Percentiles rank a stretch among this genome's conserved stretches.
Evolutionary conservation across 148 eudicot genomes (phyloP).

Genomic region (Diospyros kaki): DNA sequence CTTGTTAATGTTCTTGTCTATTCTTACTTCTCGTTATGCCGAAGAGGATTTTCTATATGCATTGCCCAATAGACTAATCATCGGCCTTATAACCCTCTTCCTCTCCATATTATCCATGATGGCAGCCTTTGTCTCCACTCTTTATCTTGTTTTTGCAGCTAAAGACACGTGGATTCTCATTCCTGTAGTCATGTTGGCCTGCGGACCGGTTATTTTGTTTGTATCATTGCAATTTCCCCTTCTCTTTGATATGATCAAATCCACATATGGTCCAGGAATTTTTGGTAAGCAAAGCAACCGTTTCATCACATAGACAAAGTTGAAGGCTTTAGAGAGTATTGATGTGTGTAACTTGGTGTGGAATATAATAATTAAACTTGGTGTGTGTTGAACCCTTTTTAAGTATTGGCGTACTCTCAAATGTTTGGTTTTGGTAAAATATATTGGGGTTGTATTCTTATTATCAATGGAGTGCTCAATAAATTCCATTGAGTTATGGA

Average conservation of each 20-base stretch:
- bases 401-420: too few relatives aligned
- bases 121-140: conserved; percentile 7
- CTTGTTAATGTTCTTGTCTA: conserved; percentile 21
- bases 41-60: conserved; percentile 22
- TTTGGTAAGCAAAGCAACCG: neutral
- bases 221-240: conserved; percentile 25
- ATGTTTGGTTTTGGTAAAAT: too few relatives aligned
- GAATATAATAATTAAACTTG: too few relatives aligned
- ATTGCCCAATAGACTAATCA: conserved; percentile 6
- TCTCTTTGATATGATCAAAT: conserved; percentile 11
- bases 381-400: too few relatives aligned
- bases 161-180: neutral
- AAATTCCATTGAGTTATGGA: too few relatives aligned
- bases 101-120: conserved; percentile 14
- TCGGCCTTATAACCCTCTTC: conserved; percentile 17
- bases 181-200: neutral
- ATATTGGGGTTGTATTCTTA: too few relatives aligned
- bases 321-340: too few relatives aligned
- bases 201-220: conserved; percentile 18
- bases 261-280: conserved; percentile 11
- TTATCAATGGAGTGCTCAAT: too few relatives aligned
- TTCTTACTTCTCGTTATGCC: conserved; percentile 24
- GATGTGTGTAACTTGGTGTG: too few relatives aligned
- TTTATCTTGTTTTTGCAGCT: conserved; percentile 3
- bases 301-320: too few relatives aligned